A percentile compares a stretch with the other conserved stretches of the same genome.
These are phyloP conservation scores for Termitomyces sp. DNA, from an alignment of 768 basidiomycete species.

Conservation along the genomic window DNA sequence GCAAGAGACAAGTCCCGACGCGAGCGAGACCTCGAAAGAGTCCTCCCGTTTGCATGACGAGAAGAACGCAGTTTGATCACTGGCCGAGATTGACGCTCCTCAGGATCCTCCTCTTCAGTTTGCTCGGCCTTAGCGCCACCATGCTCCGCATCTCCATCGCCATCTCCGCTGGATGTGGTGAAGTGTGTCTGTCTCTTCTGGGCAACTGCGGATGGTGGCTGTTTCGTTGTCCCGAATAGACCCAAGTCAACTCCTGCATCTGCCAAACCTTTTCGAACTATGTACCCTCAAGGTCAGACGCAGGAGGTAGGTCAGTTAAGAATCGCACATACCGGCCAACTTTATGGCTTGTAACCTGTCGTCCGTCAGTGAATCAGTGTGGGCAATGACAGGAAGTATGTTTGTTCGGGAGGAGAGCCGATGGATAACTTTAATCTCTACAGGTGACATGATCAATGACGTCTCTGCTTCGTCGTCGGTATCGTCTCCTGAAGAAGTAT, in stretches of 20 bases:
- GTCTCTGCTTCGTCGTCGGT: constrained; percentile 46
- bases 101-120: constrained; percentile 38
- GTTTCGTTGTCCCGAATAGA: constrained; percentile 55
- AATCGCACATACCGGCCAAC: constrained; percentile 41
- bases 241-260: constrained; percentile 74
- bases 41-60: constrained; percentile 37
- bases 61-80: constrained; percentile 69
- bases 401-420: constrained; percentile 74
- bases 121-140: constrained; percentile 26
- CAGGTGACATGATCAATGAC: constrained; percentile 65
- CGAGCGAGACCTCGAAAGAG: constrained; percentile 66
- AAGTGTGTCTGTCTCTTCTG: constrained; percentile 36
- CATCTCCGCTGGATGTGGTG: constrained; percentile 24
- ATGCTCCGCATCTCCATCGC: constrained; percentile 18
- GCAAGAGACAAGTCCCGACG: constrained; percentile 64
- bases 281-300: constrained; percentile 7
- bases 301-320: not conserved
- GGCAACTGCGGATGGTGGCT: constrained; percentile 18
- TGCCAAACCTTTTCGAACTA: constrained; percentile 61
- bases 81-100: constrained; percentile 60
- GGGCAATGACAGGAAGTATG: constrained; percentile 78
- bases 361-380: constrained; percentile 80
- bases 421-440: constrained; percentile 75
- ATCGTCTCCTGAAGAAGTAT: constrained; percentile 49
- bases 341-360: constrained; percentile 69